Base-by-base conservation (phyloP, 1,139 yeast genomes). In the Yamadazyma buinensis region DNA sequence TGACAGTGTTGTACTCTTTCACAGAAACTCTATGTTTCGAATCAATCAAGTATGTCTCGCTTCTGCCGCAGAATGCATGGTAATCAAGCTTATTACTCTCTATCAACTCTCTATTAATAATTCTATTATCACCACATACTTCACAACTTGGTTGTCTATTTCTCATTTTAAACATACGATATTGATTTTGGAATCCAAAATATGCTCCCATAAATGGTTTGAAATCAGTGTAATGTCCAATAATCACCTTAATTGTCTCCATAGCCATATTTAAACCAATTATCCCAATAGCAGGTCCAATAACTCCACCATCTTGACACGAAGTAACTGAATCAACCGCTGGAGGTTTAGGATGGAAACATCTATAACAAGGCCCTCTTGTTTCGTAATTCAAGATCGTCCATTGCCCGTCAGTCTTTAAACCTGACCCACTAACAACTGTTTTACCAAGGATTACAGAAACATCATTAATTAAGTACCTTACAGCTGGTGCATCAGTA, bases 231-330 rank as follows among this genome's bases (percentile, higher is more conserved):
- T 86, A 85, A 32, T 59, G 64, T 0, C 72, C 82, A 1, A 84
- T 71, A 5, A 87, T 48, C 2, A 90, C 64, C 51, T 92, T 90
- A 30, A 94, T 72, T 0, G 95, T 71, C 51, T 94, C 98, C 22
- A 84, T 63, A 0, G 96, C 95, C 84, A 94, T 94, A 65, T 85
- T 70, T 0, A 80, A 69, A 4, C 99, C 99, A 54, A 92, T 77
- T 1, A 88, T 51, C 0, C 98, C 99, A 32, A 94, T 95, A 6
- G 92, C 94, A 0, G 98, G 96, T 0, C 98, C 98, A 15, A 94
- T 59, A 1, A 94, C 95, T 3, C 99, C 99, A 3, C 95, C 95
- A 56, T 88, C 97, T 8, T 87, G 77, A 51, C 99, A 94, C 0
- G 95, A 75, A 0, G 90, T 75, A 0, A 90, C 88, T 2, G 86